These are phyloP conservation scores for Vanilla planifolia DNA, from an alignment of 106 monocot species.

Conservation along the genomic window DNA sequence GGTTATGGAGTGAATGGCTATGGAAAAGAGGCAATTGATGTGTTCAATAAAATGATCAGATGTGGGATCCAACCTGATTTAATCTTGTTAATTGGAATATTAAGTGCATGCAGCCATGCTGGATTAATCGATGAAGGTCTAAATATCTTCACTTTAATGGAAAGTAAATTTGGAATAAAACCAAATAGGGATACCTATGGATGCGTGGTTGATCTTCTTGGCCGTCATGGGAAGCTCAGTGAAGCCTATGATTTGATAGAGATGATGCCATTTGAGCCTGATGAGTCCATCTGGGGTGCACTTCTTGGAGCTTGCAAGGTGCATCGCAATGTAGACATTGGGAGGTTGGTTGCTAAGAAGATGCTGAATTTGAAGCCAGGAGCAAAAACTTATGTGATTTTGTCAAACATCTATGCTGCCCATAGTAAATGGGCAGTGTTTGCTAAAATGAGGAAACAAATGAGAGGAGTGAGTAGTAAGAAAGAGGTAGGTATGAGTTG, in stretches of 20 bases:
- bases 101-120: constrained; percentile 76
- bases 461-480: constrained; percentile 27
- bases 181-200: constrained; percentile 63
- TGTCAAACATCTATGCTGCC: constrained; percentile 58
- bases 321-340: constrained; percentile 38
- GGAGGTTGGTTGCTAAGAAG: constrained; percentile 39
- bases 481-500: constrained; percentile 78
- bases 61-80: constrained; percentile 31
- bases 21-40: constrained; percentile 41
- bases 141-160: constrained; percentile 46
- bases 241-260: constrained; percentile 47
- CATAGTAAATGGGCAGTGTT: constrained; percentile 48
- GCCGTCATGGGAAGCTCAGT: constrained; percentile 54
- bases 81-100: constrained; percentile 46
- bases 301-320: constrained; percentile 72
- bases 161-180: constrained; percentile 13
- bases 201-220: constrained; percentile 66
- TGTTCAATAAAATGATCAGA: constrained; percentile 54
- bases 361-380: constrained; percentile 42
- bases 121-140: constrained; percentile 68
- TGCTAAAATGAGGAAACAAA: constrained; percentile 30
- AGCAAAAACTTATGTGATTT: constrained; percentile 43
- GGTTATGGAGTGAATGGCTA: constrained; percentile 62
- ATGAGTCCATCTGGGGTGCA: constrained; percentile 71
- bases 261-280: constrained; percentile 55